A percentile compares a stretch with the other conserved stretches of the same genome.
These are phyloP conservation scores for Cladosporium sp. DNA, from an alignment of 2,329 filamentous ascomycete genomes.

Conservation along the genomic window DNA sequence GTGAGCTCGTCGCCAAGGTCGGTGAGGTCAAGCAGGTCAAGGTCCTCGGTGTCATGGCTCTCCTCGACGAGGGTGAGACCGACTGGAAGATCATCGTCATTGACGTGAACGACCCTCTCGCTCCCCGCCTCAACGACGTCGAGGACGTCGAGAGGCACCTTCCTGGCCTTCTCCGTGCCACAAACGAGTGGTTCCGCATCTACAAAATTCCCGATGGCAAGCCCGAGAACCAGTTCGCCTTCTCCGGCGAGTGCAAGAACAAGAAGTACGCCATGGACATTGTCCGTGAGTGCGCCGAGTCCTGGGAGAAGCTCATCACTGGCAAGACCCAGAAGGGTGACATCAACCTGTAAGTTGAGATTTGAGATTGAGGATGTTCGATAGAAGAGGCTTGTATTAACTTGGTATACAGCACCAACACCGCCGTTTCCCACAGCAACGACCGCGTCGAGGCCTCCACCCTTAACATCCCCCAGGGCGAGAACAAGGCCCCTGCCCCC, in stretches of 20 bases:
- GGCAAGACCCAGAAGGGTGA: constrained; percentile 80
- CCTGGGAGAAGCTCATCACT: constrained; percentile 93
- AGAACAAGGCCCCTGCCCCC: constrained; percentile 81
- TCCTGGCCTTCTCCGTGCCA: constrained; percentile 92
- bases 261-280: constrained; percentile 98
- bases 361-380: neutral
- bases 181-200: constrained; percentile 99
- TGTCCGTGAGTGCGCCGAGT: constrained; percentile 91
- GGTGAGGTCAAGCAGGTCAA: constrained; percentile 99
- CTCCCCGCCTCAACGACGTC: constrained; percentile 94
- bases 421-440: constrained; percentile 71
- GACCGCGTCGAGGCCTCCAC: constrained; percentile 69
- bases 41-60: constrained; percentile 98
- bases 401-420: constrained; percentile 67
- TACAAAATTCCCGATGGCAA: constrained; percentile 99
- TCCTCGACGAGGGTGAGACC: constrained; percentile 99
- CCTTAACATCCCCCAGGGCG: constrained; percentile 74
- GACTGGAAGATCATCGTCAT: constrained; percentile 99
- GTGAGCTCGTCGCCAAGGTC: constrained; percentile 92
- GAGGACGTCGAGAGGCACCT: constrained; percentile 99
- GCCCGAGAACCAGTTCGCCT: constrained; percentile 99
- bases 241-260: constrained; percentile 99
- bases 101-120: constrained; percentile 95
- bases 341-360: constrained; percentile 72
- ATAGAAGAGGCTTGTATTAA: neutral